phyloP scores from a whole-genome alignment of 805 yeast species.

The Teunomyces pallodes region DNA sequence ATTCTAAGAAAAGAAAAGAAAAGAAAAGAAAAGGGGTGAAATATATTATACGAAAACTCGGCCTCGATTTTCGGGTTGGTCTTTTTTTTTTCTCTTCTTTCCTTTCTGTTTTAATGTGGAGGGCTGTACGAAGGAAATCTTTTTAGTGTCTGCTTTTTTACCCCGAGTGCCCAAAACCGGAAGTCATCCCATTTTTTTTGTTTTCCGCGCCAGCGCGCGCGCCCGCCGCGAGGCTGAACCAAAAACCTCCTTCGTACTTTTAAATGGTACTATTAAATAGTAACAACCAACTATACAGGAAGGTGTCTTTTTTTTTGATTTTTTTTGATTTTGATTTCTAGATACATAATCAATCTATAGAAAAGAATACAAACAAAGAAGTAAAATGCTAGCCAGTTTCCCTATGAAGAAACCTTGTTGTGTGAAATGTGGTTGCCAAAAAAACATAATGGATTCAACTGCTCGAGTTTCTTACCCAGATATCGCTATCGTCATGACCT shows the following conservation, averaged over 20 bases:
- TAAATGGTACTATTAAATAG: no score
- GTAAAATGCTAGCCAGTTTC: background rate
- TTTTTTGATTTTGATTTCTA: background rate
- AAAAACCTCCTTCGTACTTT: no score
- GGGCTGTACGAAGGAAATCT: no score
- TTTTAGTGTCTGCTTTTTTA: no score
- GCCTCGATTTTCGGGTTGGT: no score
- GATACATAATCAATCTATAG: background rate
- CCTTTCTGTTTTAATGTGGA: no score
- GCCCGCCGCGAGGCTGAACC: background rate
- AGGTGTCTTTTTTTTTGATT: no score
- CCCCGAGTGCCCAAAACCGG: background rate
- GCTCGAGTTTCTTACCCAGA: slow-evolving; percentile 38
- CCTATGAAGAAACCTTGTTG: background rate
- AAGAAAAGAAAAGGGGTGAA: no score
- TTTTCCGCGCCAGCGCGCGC: background rate
- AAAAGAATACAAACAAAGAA: slow-evolving; percentile 1
- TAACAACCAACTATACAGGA: no score
- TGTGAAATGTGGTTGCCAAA: background rate
- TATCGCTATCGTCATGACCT: slow-evolving; percentile 39
- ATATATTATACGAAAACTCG: no score
- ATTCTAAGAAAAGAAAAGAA: no score
- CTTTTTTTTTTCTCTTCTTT: no score
- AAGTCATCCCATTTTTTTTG: background rate
- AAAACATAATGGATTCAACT: slow-evolving; percentile 7